Conservation (phyloP, 768 basidiomycete species). For the Suillus weaverae region DNA sequence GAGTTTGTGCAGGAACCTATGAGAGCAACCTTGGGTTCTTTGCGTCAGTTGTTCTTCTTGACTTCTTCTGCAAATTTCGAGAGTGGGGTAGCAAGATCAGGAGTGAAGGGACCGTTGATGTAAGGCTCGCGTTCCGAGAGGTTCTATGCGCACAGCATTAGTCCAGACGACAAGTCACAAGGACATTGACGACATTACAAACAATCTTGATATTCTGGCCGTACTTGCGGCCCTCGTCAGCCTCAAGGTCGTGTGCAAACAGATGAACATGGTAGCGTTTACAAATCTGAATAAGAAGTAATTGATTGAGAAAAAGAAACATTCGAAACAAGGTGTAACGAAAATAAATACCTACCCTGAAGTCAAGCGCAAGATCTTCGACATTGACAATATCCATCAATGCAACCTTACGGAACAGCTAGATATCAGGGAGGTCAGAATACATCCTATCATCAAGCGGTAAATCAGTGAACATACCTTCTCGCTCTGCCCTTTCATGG, state of each 20-base stretch:
- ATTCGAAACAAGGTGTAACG: too few relatives aligned
- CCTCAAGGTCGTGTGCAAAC: too few relatives aligned
- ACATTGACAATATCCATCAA: conserved; percentile 64
- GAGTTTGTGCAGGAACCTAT: conserved; percentile 99
- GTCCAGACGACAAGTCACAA: too few relatives aligned
- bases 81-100: conserved; percentile 97
- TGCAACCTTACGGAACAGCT: conserved; percentile 58
- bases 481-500: conserved; percentile 46
- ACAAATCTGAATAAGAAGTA: too few relatives aligned
- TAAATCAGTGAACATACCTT: conserved; percentile 44
- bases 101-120: conserved; percentile 99
- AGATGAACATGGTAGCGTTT: too few relatives aligned
- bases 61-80: conserved; percentile 92
- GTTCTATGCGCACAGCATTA: too few relatives aligned
- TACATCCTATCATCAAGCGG: background rate
- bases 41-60: conserved; percentile 95
- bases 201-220: too few relatives aligned
- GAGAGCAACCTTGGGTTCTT: conserved; percentile 94
- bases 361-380: conserved; percentile 91
- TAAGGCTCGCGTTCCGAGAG: too few relatives aligned
- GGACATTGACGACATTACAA: too few relatives aligned
- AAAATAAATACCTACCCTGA: too few relatives aligned
- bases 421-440: background rate
- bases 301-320: too few relatives aligned
- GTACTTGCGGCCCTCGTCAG: too few relatives aligned